A percentile compares a stretch with the other conserved stretches of the same genome.
Evolutionary conservation across 345 rosid genomes (phyloP).

Genomic region (Hibiscus trionum): DNA sequence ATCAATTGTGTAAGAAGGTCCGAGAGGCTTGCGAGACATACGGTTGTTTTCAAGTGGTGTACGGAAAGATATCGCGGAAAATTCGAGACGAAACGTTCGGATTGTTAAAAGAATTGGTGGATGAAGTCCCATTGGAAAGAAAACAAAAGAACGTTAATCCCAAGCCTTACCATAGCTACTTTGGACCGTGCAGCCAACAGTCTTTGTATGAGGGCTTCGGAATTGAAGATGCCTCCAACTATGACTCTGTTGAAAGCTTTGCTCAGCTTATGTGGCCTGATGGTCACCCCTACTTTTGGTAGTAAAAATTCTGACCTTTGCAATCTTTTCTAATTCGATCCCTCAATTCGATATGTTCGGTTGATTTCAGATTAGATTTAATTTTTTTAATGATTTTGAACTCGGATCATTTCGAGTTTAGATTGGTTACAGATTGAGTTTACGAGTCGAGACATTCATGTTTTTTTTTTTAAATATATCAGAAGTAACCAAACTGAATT

Average conservation of each 20-base stretch:
- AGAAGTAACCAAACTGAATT: too few species aligned
- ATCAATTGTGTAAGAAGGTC: background rate
- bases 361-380: too few species aligned
- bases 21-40: conserved; percentile 6
- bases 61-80: background rate
- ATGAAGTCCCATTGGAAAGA: conserved; percentile 1
- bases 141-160: conserved; percentile 8
- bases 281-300: conserved; percentile 9
- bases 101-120: conserved; percentile 1
- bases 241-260: conserved; percentile 2
- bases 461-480: too few species aligned
- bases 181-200: background rate
- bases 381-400: too few species aligned
- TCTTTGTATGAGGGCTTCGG: conserved; percentile 14
- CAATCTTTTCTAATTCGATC: too few species aligned
- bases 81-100: conserved; percentile 1
- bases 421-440: too few species aligned
- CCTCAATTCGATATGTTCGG: too few species aligned
- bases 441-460: too few species aligned
- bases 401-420: too few species aligned
- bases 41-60: conserved; percentile 12
- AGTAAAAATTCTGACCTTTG: background rate
- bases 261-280: conserved; percentile 6
- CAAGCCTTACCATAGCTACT: conserved; percentile 16
- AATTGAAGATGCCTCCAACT: conserved; percentile 15